These are phyloP conservation scores for Geosmithia putterillii DNA, from an alignment of 2,329 filamentous ascomycete genomes.

Conservation along the genomic window DNA sequence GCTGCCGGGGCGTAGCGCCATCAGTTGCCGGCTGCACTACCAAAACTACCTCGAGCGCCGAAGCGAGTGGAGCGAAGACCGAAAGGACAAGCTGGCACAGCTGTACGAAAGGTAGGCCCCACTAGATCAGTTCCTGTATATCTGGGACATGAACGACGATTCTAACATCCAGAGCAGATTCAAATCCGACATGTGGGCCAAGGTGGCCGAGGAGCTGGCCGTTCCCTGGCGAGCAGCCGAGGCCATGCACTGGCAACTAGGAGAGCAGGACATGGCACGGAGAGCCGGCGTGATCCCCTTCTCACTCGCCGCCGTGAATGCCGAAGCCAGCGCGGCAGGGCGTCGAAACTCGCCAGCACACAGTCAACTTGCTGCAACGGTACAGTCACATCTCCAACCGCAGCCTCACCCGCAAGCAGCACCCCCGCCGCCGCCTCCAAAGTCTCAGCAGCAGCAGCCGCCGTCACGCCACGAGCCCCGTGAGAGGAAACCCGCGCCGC, in stretches of 20 bases:
- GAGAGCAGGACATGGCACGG: conserved; percentile 85
- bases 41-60: conserved; percentile 93
- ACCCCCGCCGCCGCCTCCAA: conserved; percentile 22
- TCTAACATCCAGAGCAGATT: conserved; percentile 48
- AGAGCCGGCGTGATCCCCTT: conserved; percentile 86
- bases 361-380: conserved; percentile 22
- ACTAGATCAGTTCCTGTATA: background rate
- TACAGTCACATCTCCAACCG: conserved; percentile 17
- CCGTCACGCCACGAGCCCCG: conserved; percentile 13
- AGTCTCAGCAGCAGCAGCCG: conserved; percentile 12
- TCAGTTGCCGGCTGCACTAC: conserved; percentile 89
- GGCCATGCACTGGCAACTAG: conserved; percentile 96
- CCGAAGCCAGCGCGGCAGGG: conserved; percentile 21
- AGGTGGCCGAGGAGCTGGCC: conserved; percentile 87
- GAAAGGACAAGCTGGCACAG: conserved; percentile 90
- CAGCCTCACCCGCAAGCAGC: conserved; percentile 19
- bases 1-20: conserved; percentile 80
- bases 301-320: conserved; percentile 47
- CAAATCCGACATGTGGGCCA: conserved; percentile 96
- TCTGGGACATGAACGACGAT: background rate
- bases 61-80: conserved; percentile 93
- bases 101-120: conserved; percentile 78
- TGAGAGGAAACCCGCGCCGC: conserved; percentile 23
- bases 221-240: conserved; percentile 93
- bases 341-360: conserved; percentile 25